phyloP scores from a whole-genome alignment of 139 green algal species.

The Marvania coccoides region DNA sequence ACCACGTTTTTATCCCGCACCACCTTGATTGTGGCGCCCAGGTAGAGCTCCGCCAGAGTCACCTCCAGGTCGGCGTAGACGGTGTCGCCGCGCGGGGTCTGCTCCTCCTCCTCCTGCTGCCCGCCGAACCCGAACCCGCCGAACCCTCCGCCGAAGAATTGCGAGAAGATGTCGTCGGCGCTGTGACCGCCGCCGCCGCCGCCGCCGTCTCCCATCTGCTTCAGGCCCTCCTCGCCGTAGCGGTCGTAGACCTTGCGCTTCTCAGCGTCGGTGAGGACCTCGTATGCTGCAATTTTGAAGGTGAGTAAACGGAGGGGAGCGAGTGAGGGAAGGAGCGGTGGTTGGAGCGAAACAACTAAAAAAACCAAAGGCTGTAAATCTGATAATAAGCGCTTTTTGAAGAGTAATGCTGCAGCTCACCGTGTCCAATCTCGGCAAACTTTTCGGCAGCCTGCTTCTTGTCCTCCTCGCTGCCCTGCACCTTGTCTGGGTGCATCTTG shows the following conservation, averaged over 20 bases:
- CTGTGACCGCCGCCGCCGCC: slow-evolving; percentile 40
- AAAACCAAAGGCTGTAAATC: not conserved
- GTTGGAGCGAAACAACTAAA: not conserved
- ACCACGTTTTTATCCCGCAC: slow-evolving; percentile 88
- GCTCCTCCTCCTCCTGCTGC: slow-evolving; percentile 69
- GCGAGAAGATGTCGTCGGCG: slow-evolving; percentile 78
- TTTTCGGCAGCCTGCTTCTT: slow-evolving; percentile 83
- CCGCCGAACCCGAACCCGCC: slow-evolving; percentile 45
- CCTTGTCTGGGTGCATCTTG: slow-evolving; percentile 94
- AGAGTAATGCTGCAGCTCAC: too few species aligned
- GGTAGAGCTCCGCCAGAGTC: slow-evolving; percentile 86
- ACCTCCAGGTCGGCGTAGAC: slow-evolving; percentile 80
- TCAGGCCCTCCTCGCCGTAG: slow-evolving; percentile 96
- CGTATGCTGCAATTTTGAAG: slow-evolving; percentile 84
- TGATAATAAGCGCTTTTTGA: too few species aligned
- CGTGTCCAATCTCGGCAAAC: slow-evolving; percentile 94
- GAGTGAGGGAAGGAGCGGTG: not conserved
- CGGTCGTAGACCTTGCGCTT: slow-evolving; percentile 94
- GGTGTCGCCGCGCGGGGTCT: slow-evolving; percentile 72
- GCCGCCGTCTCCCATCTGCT: slow-evolving; percentile 65
- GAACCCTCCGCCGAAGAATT: slow-evolving; percentile 76
- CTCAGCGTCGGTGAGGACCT: slow-evolving; percentile 83
- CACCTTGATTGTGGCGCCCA: slow-evolving; percentile 74
- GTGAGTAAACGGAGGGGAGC: not conserved
- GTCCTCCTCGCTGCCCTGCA: slow-evolving; percentile 77